phyloP scores from a whole-genome alignment of 73 alveolate genomes.

The Paramecium biaurelia region DNA sequence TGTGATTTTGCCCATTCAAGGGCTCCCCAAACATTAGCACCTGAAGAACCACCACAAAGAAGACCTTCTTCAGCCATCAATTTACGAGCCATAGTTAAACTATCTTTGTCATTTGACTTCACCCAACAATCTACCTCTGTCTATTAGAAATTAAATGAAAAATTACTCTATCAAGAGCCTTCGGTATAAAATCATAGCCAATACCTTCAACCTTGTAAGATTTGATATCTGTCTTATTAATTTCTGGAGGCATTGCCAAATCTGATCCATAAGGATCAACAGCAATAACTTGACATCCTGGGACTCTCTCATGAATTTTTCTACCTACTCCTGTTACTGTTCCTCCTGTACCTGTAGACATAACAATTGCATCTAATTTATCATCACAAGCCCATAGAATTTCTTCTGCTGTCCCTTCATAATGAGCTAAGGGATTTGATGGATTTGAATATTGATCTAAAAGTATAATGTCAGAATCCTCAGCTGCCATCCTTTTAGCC shows the following conservation, averaged over 20 bases:
- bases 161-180: slow-evolving; percentile 51
- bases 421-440: slow-evolving; percentile 98
- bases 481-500: slow-evolving; percentile 65
- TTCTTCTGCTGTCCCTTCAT: slow-evolving; percentile 98
- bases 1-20: slow-evolving; percentile 65
- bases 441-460: slow-evolving; percentile 96
- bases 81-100: slow-evolving; percentile 81
- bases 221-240: slow-evolving; percentile 44
- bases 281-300: slow-evolving; percentile 84
- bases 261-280: slow-evolving; percentile 95
- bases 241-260: slow-evolving; percentile 76
- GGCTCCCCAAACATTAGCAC: slow-evolving; percentile 82
- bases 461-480: slow-evolving; percentile 77
- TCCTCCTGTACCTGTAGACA: slow-evolving; percentile 98
- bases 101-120: slow-evolving; percentile 73
- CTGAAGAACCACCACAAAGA: slow-evolving; percentile 84
- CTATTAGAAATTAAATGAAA: not conserved
- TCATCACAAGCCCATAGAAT: slow-evolving; percentile 94
- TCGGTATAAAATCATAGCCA: slow-evolving; percentile 87
- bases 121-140: slow-evolving; percentile 73
- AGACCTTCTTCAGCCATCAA: slow-evolving; percentile 81
- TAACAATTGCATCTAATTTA: slow-evolving; percentile 80
- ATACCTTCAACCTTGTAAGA: slow-evolving; percentile 85
- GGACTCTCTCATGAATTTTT: slow-evolving; percentile 88
- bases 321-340: slow-evolving; percentile 94